Base-by-base conservation (phyloP, 805 yeast species). In the Saccharomycopsis sp. region DNA sequence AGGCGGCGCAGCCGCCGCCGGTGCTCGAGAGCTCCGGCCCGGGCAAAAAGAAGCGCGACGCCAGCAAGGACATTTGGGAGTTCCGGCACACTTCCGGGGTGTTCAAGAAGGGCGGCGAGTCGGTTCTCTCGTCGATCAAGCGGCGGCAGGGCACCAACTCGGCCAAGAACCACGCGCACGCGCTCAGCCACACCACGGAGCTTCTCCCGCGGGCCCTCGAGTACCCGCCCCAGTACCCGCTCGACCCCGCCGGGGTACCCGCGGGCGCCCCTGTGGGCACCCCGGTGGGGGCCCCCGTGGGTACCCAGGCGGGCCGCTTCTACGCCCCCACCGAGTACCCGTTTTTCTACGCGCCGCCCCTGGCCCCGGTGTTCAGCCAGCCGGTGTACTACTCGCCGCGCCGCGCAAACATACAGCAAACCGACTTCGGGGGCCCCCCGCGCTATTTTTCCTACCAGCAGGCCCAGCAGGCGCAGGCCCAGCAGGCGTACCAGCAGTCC, bases 51-150 rank as follows among this genome's bases (percentile, higher is more conserved):
- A 50, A 50, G 24, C 24, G 34, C 8, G 48, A 44, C 34, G 16
- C 20, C 20, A 51, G 63, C 9, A 59, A 67, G 34, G 68, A 69
- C 59, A 66, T 68, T 15, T 91, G 98, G 98, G 97, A 92, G 73
- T 91, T 91, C 71, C 83, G 84, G 58, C 98, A 91, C 68, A 81
- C 88, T 24, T 83, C 89, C 2, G 89, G 87, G 40, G 78, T 79
- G 60, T 91, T 91, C 72, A 79, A 82, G 63, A 84, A 89, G 55
- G 97, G 97, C 48, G 94, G 91, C 68, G 71, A 82, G 15, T 94
- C 84, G 50, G 76, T 86, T 9, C 72, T 91, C 61, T 80, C 87
- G 56, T 75, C 79, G 15, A 92, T 91, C 68, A 91, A 89, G 70
- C 77, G 98, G 61, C 74, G 97, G 52, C 76, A 72, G 58, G 61